These are phyloP conservation scores for Vicia sativa DNA, from an alignment of 306 rosid genomes.

Conservation along the genomic window DNA sequence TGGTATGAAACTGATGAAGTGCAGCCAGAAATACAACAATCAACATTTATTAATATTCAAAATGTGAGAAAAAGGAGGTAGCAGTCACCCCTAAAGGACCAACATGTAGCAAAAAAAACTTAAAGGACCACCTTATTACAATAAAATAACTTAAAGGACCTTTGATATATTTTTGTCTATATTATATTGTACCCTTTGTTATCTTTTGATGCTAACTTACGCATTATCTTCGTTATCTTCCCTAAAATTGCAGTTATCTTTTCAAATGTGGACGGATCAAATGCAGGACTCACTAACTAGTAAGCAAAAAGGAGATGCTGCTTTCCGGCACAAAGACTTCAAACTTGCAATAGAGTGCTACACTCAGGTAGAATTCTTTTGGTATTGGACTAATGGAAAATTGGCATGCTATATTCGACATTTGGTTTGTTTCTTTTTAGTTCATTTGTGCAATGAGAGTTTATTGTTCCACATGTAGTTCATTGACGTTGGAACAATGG, in stretches of 20 bases:
- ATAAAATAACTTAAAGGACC: no score
- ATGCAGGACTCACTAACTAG: slow-evolving; percentile 75
- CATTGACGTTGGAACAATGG: slow-evolving; percentile 75
- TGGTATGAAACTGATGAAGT: no score
- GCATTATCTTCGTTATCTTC: slow-evolving; percentile 5
- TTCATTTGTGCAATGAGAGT: slow-evolving; percentile 6
- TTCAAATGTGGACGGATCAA: slow-evolving; percentile 81
- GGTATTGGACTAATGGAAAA: slow-evolving; percentile 15
- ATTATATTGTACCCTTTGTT: neutral
- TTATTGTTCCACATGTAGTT: slow-evolving; percentile 50
- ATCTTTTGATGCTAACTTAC: slow-evolving; percentile 29
- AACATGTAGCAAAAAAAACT: no score
- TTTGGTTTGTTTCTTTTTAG: slow-evolving; percentile 5
- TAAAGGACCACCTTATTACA: no score
- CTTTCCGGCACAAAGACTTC: slow-evolving; percentile 67
- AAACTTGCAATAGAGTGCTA: slow-evolving; percentile 63
- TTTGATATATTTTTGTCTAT: no score
- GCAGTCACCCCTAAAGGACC: no score
- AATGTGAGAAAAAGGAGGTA: no score
- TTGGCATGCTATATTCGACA: slow-evolving; percentile 9
- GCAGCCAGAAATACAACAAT: no score
- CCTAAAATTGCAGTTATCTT: slow-evolving; percentile 55
- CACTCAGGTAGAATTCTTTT: slow-evolving; percentile 58
- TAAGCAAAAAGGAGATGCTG: slow-evolving; percentile 69
- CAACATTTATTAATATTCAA: no score